These are phyloP conservation scores for Solanum peruvianum DNA, from an alignment of 257 asterid genomes.

Conservation along the genomic window DNA sequence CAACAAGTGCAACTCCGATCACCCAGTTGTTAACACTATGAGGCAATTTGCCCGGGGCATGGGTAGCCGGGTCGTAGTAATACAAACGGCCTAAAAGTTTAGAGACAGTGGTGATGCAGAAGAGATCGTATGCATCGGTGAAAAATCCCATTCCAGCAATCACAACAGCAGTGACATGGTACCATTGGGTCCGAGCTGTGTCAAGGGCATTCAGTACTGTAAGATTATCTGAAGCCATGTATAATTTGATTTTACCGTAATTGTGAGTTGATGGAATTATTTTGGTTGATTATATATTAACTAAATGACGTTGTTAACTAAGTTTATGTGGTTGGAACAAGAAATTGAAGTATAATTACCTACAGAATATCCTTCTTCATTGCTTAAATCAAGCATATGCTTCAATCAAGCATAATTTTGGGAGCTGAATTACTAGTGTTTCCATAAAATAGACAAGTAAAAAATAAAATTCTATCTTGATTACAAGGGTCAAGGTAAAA, in stretches of 20 bases:
- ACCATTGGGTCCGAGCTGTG: conserved; percentile 46
- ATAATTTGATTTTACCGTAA: background rate
- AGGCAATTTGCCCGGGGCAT: conserved; percentile 38
- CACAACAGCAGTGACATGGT: conserved; percentile 53
- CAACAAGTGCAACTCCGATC: conserved; percentile 56
- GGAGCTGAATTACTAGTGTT: background rate
- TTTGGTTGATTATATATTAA: background rate
- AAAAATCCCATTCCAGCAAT: conserved; percentile 67
- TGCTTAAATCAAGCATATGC: background rate
- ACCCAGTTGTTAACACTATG: conserved; percentile 35
- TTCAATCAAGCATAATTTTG: background rate
- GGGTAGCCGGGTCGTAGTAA: conserved; percentile 15
- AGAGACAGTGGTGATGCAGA: conserved; percentile 33
- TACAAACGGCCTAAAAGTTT: conserved; percentile 41
- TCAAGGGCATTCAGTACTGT: conserved; percentile 58
- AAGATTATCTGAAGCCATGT: conserved; percentile 27
- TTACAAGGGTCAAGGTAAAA: background rate
- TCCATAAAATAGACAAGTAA: background rate
- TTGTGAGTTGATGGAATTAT: background rate
- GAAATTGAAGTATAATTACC: background rate
- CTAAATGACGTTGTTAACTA: background rate
- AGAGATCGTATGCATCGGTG: conserved; percentile 60
- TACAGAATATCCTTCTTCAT: background rate
- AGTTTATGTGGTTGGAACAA: background rate
- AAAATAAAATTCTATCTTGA: background rate